Evolutionary conservation across 768 basidiomycete genomes (phyloP).

Genomic region (Xanthoconium stramineum): DNA sequence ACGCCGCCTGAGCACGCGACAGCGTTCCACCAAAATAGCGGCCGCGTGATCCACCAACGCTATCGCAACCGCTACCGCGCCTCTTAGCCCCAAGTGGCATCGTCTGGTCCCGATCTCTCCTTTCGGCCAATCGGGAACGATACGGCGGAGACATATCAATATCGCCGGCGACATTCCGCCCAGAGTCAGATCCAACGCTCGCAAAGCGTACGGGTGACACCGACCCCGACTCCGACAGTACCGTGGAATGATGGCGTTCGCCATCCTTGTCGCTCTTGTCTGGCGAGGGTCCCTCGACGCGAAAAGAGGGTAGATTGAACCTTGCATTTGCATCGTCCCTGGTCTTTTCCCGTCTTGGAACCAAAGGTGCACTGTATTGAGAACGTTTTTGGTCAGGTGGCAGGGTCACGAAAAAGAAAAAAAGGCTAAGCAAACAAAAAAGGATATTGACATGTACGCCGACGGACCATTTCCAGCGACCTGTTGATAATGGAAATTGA

Average conservation of each 20-base stretch:
- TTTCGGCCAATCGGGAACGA: not conserved
- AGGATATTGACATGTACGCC: constrained; percentile 12
- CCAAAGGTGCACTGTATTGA: constrained; percentile 5
- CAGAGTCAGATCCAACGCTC: not conserved
- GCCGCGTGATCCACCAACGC: not conserved
- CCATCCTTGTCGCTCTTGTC: not conserved
- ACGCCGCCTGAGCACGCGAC: not conserved
- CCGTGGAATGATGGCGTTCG: not conserved
- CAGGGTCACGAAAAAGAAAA: constrained; percentile 7
- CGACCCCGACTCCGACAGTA: constrained; percentile 1
- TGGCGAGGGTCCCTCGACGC: constrained; percentile 16
- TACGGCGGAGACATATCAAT: not conserved
- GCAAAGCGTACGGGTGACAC: not conserved
- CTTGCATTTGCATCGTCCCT: not conserved
- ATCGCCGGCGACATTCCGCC: not conserved
- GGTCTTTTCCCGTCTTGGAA: constrained; percentile 10
- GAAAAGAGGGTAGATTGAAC: constrained; percentile 19
- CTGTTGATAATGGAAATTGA: not conserved
- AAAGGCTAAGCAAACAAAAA: not conserved
- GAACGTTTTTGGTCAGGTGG: constrained; percentile 4
- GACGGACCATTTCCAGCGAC: constrained; percentile 8
- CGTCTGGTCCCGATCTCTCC: not conserved
- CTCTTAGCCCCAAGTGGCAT: not conserved
- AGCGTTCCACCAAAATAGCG: not conserved
- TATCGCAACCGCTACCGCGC: not conserved